Conservation (phyloP, 257 asterid species). For the Catharanthus roseus region DNA sequence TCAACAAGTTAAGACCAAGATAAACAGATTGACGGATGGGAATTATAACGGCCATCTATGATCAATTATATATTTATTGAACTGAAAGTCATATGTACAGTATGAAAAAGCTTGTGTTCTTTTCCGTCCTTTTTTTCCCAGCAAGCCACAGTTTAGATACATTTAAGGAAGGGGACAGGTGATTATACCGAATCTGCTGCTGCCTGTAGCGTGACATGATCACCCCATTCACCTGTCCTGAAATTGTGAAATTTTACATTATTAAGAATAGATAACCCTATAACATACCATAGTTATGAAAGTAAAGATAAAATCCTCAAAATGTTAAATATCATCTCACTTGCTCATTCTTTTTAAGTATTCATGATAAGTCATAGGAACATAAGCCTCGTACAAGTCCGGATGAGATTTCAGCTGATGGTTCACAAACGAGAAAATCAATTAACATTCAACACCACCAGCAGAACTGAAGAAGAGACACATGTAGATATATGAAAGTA, state of each 20-base stretch:
- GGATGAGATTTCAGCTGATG: slow-evolving; percentile 60
- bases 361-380: slow-evolving; percentile 64
- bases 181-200: slow-evolving; percentile 76
- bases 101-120: neutral
- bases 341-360: slow-evolving; percentile 68
- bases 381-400: slow-evolving; percentile 64
- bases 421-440: slow-evolving; percentile 19
- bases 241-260: slow-evolving; percentile 19
- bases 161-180: slow-evolving; percentile 6
- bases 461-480: neutral
- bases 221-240: slow-evolving; percentile 98
- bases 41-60: no score
- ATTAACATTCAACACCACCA: neutral
- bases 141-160: neutral
- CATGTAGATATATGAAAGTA: neutral
- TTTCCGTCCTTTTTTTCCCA: neutral
- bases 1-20: neutral
- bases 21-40: no score
- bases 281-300: neutral
- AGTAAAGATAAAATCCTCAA: slow-evolving; percentile 8
- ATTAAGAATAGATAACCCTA: neutral
- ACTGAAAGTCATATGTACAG: neutral
- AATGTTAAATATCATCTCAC: slow-evolving; percentile 34
- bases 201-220: slow-evolving; percentile 90
- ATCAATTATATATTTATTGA: neutral